These are phyloP conservation scores for Solanum hybrid DNA, from an alignment of 305 asterid species.

Conservation along the genomic window DNA sequence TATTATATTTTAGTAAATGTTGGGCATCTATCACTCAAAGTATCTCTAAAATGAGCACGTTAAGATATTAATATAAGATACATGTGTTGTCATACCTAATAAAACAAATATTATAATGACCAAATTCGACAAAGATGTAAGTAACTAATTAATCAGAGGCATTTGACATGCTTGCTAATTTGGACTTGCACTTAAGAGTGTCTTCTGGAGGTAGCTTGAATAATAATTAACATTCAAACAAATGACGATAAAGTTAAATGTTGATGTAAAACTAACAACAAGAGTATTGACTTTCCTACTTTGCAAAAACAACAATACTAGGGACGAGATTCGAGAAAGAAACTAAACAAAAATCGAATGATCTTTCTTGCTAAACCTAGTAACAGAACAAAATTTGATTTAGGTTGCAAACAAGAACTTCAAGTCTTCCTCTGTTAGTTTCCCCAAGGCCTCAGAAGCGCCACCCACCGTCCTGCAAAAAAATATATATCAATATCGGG, in stretches of 20 bases:
- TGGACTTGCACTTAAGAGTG: neutral
- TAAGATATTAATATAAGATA: neutral
- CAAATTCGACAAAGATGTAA: neutral
- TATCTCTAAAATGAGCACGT: neutral
- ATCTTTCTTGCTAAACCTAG: neutral
- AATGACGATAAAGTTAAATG: neutral
- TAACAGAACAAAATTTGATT: neutral
- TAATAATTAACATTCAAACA: neutral
- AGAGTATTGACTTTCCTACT: neutral
- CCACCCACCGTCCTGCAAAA: conserved; percentile 73
- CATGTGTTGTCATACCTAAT: neutral
- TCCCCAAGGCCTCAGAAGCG: conserved; percentile 57
- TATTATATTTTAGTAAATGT: neutral
- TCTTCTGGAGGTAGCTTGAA: neutral
- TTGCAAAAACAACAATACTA: neutral
- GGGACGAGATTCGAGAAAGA: neutral
- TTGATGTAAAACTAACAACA: neutral
- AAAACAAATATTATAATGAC: neutral
- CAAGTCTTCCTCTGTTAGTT: conserved; percentile 68
- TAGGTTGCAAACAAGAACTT: conserved; percentile 60
- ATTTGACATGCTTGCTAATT: neutral
- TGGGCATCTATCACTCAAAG: neutral
- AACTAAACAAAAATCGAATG: neutral
- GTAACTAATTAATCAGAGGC: neutral
- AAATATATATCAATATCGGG: neutral